phyloP scores from a whole-genome alignment of 1,284 basidiomycete genomes.

The Papiliotrema fonsecae region DNA sequence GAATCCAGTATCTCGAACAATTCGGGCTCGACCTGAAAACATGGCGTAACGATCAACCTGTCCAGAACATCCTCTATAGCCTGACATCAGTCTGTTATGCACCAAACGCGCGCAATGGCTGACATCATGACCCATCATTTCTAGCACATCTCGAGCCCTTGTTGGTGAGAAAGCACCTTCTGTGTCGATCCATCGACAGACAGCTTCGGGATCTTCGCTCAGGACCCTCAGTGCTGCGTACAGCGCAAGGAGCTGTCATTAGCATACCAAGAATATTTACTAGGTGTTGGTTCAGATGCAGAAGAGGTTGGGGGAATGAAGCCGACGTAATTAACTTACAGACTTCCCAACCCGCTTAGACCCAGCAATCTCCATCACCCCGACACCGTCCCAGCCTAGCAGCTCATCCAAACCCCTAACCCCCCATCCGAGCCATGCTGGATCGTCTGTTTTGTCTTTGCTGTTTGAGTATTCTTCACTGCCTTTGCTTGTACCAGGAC shows the following conservation, averaged over 20 bases:
- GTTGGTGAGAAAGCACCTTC: constrained; percentile 38
- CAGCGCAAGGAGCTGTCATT: constrained; percentile 36
- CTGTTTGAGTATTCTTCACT: constrained; percentile 7
- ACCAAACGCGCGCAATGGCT: constrained; percentile 2
- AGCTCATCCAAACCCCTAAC: constrained; percentile 25
- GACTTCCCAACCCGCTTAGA: constrained; percentile 37
- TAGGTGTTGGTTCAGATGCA: neutral
- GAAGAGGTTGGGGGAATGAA: neutral
- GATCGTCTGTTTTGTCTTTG: neutral
- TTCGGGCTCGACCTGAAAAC: constrained; percentile 37
- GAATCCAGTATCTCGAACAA: constrained; percentile 19
- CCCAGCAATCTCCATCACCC: constrained; percentile 39
- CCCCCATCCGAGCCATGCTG: constrained; percentile 34
- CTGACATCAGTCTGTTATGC: constrained; percentile 11
- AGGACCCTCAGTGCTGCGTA: constrained; percentile 34
- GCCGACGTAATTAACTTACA: constrained; percentile 20
- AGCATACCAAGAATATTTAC: too few relatives aligned
- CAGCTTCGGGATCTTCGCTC: constrained; percentile 11
- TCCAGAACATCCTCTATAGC: constrained; percentile 20
- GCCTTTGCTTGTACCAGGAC: constrained; percentile 2
- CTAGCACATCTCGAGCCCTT: constrained; percentile 29
- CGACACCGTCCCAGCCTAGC: constrained; percentile 28
- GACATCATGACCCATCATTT: constrained; percentile 25
- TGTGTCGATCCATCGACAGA: constrained; percentile 43
- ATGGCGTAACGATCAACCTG: constrained; percentile 28